Base-by-base conservation (phyloP, 2,329 filamentous ascomycete genomes). In the Tolypocladium sp. region DNA sequence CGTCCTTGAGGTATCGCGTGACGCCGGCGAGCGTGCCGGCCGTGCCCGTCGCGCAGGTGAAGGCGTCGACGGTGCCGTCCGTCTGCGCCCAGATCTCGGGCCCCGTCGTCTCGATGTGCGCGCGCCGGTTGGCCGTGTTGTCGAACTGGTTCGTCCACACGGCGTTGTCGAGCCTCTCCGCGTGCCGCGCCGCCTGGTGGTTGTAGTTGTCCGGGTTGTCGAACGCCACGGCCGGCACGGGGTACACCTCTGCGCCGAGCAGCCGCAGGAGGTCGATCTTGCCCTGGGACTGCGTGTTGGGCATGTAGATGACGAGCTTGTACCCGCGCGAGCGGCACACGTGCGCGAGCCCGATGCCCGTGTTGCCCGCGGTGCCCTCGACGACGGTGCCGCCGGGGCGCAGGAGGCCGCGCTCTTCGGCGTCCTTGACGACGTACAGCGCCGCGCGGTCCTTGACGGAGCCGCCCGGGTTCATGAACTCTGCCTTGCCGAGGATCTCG, bases 61-160 rank as follows among this genome's bases (percentile, higher is more conserved):
- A 99, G 5, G 92, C 94, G 73, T 97, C 92, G 27, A 99, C 76
- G 64, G 87, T 87, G 41, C 94, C 93, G 2, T 72, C 76, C 0
- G 94, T 97, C 80, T 99, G 94, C 35, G 86, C 79, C 94, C 94
- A 99, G 71, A 99, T 96, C 76, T 99, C 94, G 0, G 94, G 94
- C 0, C 94, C 94, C 0, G 94, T 99, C 2, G 93, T 97, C 79
- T 97, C 93, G 66, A 97, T 88, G 73, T 99, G 94, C 55, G 94
- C 94, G 69, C 90, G 87, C 57, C 94, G 84, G 76, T 99, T 99
- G 57, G 94, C 94, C 57, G 82, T 86, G 78, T 99, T 99, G 74
- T 99, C 94, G 76, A 99, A 99, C 77, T 99, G 94, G 76, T 99
- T 95, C 52, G 94, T 99, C 94, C 94, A 99, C 17, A 97, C 92